A percentile compares a stretch with the other conserved stretches of the same genome.
Evolutionary conservation across 495 filamentous ascomycete species (phyloP).

Genomic region (Chaetomium fimeti): DNA sequence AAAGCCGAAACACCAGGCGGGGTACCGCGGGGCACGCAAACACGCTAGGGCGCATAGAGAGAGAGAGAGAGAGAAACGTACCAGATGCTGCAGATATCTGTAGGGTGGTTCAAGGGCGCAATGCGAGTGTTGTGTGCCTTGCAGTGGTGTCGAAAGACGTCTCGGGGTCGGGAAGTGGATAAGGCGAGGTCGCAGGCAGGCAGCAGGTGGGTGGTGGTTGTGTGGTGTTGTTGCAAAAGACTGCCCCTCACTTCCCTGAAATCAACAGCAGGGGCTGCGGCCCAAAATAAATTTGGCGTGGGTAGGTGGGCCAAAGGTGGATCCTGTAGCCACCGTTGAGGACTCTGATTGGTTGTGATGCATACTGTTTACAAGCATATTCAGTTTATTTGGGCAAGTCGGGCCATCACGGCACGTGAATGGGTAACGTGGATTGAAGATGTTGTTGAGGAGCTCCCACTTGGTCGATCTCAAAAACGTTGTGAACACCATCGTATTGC

Average conservation of each 20-base stretch:
- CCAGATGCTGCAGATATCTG: slow-evolving; percentile 12
- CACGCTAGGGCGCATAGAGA: not conserved
- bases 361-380: slow-evolving; percentile 1
- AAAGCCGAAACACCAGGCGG: slow-evolving; percentile 2
- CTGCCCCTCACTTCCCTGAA: slow-evolving; percentile 25
- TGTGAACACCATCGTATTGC: not conserved
- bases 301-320: slow-evolving; percentile 8
- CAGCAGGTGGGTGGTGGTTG: slow-evolving; percentile 8
- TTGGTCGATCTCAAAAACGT: not conserved
- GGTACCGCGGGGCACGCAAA: slow-evolving; percentile 14
- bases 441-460: not conserved
- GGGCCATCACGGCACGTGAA: not conserved
- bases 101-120: not conserved
- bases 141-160: not conserved
- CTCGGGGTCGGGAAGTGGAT: slow-evolving; percentile 20
- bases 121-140: not conserved
- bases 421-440: not conserved
- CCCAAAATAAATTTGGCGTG: slow-evolving; percentile 20
- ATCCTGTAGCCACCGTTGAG: not conserved
- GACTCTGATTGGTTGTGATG: not conserved
- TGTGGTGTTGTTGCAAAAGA: slow-evolving; percentile 18
- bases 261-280: slow-evolving; percentile 14
- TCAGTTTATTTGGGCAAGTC: not conserved
- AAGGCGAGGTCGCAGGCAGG: slow-evolving; percentile 5
- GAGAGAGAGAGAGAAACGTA: not conserved